Conservation (phyloP, 2,329 filamentous ascomycete genomes). For the Magnaporthiopsis incrustans region DNA sequence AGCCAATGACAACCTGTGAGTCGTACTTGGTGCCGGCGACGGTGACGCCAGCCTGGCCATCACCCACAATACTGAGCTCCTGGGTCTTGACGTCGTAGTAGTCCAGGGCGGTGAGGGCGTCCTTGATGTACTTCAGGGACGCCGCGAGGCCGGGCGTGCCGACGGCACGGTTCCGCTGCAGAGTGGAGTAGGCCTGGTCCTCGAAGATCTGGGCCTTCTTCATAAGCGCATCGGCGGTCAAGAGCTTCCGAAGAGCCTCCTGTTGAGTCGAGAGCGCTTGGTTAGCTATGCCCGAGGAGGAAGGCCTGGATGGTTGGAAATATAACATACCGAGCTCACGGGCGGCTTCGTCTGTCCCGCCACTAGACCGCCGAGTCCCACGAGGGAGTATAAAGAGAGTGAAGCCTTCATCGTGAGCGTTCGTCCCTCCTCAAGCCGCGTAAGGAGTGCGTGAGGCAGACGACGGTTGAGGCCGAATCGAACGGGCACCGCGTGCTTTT, state of each 20-base stretch:
- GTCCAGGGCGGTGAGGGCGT: conserved; percentile 27
- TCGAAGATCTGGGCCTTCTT: conserved; percentile 35
- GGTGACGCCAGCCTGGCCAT: conserved; percentile 22
- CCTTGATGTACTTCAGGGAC: conserved; percentile 36
- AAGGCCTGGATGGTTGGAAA: too few species aligned
- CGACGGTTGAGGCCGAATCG: background rate
- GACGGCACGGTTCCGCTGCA: conserved; percentile 33
- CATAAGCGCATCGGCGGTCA: conserved; percentile 32
- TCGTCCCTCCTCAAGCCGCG: background rate
- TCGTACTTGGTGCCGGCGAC: conserved; percentile 21
- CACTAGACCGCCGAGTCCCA: background rate
- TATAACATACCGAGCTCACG: background rate
- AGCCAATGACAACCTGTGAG: conserved; percentile 34
- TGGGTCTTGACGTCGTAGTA: conserved; percentile 37
- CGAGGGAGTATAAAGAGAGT: background rate
- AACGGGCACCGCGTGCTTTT: background rate
- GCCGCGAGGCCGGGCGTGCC: conserved; percentile 36
- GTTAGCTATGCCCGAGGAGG: background rate
- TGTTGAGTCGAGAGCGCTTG: background rate
- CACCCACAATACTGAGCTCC: conserved; percentile 32
- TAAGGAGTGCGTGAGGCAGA: background rate
- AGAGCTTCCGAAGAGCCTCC: conserved; percentile 15
- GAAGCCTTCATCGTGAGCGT: background rate
- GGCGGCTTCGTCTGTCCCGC: background rate
- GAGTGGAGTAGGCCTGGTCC: conserved; percentile 32